These are phyloP conservation scores for Cryphonectria naterciae DNA, from an alignment of 2,329 filamentous ascomycete genomes.

Conservation along the genomic window DNA sequence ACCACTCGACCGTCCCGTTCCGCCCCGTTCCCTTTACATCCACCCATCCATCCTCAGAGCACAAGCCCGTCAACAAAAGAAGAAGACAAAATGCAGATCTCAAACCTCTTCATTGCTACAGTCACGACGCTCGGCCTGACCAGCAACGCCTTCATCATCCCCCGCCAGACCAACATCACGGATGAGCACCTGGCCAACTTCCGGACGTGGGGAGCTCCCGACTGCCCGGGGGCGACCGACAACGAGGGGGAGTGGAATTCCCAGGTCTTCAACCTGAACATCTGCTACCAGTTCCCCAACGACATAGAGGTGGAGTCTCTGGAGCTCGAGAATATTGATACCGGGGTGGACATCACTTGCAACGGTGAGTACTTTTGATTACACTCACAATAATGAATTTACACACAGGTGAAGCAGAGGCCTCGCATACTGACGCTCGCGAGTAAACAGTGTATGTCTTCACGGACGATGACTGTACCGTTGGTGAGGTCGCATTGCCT, in stretches of 20 bases:
- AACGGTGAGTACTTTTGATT: constrained; percentile 1
- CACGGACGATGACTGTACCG: constrained; percentile 9
- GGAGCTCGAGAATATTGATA: constrained; percentile 9
- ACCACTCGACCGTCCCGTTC: background rate
- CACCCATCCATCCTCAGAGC: background rate
- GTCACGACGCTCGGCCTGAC: background rate
- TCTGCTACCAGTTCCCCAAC: constrained; percentile 15
- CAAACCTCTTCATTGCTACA: constrained; percentile 3
- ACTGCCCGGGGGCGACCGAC: constrained; percentile 5
- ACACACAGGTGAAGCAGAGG: background rate
- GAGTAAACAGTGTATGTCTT: constrained; percentile 8
- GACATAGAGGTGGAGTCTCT: constrained; percentile 2
- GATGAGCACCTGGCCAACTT: constrained; percentile 13
- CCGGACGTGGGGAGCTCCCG: constrained; percentile 13
- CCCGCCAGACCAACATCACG: constrained; percentile 7
- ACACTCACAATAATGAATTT: background rate
- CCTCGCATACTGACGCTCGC: background rate
- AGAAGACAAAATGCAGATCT: constrained; percentile 1
- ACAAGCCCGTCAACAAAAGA: background rate
- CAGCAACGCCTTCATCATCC: constrained; percentile 1
- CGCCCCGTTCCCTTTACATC: too few species aligned
- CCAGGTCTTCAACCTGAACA: constrained; percentile 9
- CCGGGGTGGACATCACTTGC: constrained; percentile 2
- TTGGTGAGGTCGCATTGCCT: background rate
- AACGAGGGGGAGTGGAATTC: constrained; percentile 12